Evolutionary conservation across 2,329 filamentous ascomycete species (phyloP), one percentile per base, ranked within the genome.

Genomic region (Epichloe amarillans): DNA sequence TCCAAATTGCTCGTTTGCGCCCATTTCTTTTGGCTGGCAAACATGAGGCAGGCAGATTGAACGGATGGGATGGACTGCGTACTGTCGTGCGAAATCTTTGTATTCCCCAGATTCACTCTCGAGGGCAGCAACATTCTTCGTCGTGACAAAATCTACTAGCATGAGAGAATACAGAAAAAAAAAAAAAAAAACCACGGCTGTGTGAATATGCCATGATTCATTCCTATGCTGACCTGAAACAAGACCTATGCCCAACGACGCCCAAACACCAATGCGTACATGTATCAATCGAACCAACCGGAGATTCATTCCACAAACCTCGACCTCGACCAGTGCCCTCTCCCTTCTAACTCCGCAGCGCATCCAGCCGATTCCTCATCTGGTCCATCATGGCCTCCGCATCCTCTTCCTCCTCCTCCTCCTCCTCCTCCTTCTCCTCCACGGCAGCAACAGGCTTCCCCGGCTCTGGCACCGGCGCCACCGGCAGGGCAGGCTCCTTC

Each of bases 331-430:
- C 23, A 44, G 10, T 14, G 26, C 8, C 40, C 6, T 26, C 6
- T 26, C 8, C 40, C 23, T 26, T 44, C 37, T 61, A 95, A 68
- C 89, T 96, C 77, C 93, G 86, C 63, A 97, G 70, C 37, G 90
- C 90, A 70, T 97, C 88, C 59, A 98, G 68, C 46, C 91, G 77
- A 58, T 89, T 89, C 64, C 91, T 77, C 93, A 97, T 97, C 72
- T 95, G 86, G 60, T 89, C 85, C 71, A 97, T 80, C 72, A 93
- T 88, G 46, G 86, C 88, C 68, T 95, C 89, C 55, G 88, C 83
- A 60, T 93, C 86, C 21, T 23, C 21, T 5, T 94, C 87, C 21
- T 23, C 21, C 4, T 17, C 17, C 17, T 93, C 86, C 21, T 23
- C 21, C 53, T 88, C 86, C 57, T 89, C 46, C 4, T 15, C 82